phyloP scores from a whole-genome alignment of 2,329 filamentous ascomycete species.

The Verticillium isaacii region DNA sequence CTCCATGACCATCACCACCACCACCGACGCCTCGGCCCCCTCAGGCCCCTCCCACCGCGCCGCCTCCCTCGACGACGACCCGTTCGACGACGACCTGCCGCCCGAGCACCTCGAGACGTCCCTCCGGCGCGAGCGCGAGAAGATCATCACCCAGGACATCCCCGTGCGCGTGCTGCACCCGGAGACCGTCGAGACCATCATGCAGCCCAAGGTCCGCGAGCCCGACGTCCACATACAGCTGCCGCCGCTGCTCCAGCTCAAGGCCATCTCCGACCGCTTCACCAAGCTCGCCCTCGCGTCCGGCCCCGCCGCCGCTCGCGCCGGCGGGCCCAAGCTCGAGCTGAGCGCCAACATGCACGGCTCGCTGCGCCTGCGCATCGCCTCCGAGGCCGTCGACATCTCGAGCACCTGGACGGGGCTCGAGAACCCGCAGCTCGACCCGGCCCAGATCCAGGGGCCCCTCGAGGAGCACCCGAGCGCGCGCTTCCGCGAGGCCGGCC shows the following conservation, averaged over 20 bases:
- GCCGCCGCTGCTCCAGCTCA: slow-evolving; percentile 81
- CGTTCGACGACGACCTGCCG: slow-evolving; percentile 41
- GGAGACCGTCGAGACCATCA: slow-evolving; percentile 81
- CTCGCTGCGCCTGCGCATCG: slow-evolving; percentile 71
- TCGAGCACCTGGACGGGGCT: slow-evolving; percentile 81
- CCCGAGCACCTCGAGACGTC: slow-evolving; percentile 50
- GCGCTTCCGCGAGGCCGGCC: slow-evolving; percentile 68
- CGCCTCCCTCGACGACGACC: slow-evolving; percentile 23
- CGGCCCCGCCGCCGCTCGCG: slow-evolving; percentile 27
- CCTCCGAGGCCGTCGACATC: slow-evolving; percentile 80
- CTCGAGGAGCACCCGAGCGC: slow-evolving; percentile 80
- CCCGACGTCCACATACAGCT: slow-evolving; percentile 93
- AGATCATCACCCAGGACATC: slow-evolving; percentile 90
- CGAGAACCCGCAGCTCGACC: slow-evolving; percentile 83
- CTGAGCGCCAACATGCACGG: slow-evolving; percentile 94
- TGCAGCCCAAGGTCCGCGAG: slow-evolving; percentile 85
- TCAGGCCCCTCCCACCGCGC: slow-evolving; percentile 14
- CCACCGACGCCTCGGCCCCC: slow-evolving; percentile 46
- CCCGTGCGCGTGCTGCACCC: slow-evolving; percentile 87
- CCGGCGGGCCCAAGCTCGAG: slow-evolving; percentile 64
- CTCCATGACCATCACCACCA: slow-evolving; percentile 83
- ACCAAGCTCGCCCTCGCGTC: slow-evolving; percentile 70
- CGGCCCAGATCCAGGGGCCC: slow-evolving; percentile 64
- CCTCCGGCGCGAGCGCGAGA: slow-evolving; percentile 71
- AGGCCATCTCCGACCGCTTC: slow-evolving; percentile 92